phyloP scores from a whole-genome alignment of 495 filamentous ascomycete genomes.

The Echria macrotheca region DNA sequence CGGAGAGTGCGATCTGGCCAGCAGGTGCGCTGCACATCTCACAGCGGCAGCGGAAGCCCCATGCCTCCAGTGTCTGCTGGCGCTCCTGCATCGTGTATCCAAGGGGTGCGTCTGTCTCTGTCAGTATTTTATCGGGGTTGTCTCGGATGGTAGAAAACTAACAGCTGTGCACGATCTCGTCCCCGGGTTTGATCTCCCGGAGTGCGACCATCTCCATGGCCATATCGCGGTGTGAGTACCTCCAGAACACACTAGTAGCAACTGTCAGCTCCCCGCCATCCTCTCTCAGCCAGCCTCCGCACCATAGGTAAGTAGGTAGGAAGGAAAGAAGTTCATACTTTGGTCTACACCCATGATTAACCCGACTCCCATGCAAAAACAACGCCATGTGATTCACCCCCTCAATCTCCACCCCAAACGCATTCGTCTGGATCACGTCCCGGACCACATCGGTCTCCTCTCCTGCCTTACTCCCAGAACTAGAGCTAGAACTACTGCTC shows the following conservation, averaged over 20 bases:
- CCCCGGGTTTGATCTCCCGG: constrained; percentile 26
- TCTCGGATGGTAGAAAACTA: constrained; percentile 4
- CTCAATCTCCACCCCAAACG: constrained; percentile 30
- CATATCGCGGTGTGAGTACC: constrained; percentile 22
- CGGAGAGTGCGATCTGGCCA: constrained; percentile 15
- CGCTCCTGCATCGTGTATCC: constrained; percentile 28
- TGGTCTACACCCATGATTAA: constrained; percentile 34
- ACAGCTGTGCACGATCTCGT: constrained; percentile 35
- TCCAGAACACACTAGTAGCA: constrained; percentile 27
- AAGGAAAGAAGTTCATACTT: constrained; percentile 20
- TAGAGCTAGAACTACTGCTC: too few relatives aligned
- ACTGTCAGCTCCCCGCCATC: too few relatives aligned
- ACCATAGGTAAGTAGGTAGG: neutral
- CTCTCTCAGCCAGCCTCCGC: neutral
- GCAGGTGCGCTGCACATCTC: constrained; percentile 23
- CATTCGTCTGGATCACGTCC: constrained; percentile 62
- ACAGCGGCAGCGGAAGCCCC: constrained; percentile 32
- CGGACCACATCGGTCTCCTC: constrained; percentile 49
- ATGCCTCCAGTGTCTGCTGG: constrained; percentile 18
- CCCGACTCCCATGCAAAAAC: constrained; percentile 20
- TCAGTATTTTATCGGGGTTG: neutral
- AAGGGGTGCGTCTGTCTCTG: constrained; percentile 24
- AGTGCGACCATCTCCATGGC: constrained; percentile 30
- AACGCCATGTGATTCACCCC: constrained; percentile 28
- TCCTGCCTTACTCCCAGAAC: constrained; percentile 52